Evolutionary conservation across 176 grass and related monocot genomes (phyloP).

Genomic region (Olyra latifolia): DNA sequence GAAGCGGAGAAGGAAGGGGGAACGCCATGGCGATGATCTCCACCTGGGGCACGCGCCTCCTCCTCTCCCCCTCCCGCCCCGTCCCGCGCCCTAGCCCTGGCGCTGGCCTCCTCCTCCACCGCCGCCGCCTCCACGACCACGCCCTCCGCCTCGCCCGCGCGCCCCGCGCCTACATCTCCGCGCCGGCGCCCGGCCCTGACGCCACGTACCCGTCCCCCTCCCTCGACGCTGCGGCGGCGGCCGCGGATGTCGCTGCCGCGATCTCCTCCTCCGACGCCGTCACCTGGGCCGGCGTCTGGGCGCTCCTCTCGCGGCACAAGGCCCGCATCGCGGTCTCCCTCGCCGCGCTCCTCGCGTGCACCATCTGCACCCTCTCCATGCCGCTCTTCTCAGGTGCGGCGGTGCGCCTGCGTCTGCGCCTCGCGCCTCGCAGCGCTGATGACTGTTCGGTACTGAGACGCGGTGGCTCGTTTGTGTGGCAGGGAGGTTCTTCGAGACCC

Average conservation of each 20-base stretch:
- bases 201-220: constrained; percentile 37
- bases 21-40: constrained; percentile 43
- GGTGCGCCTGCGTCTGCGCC: background rate
- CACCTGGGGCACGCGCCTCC: constrained; percentile 46
- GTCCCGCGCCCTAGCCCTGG: background rate
- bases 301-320: constrained; percentile 58
- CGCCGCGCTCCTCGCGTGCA: constrained; percentile 74
- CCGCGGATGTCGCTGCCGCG: constrained; percentile 39
- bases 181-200: constrained; percentile 74
- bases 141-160: constrained; percentile 15
- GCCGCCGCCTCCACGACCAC: background rate
- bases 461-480: constrained; percentile 16
- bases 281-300: constrained; percentile 74
- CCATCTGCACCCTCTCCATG: constrained; percentile 83
- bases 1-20: background rate
- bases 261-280: constrained; percentile 47
- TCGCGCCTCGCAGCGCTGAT: background rate
- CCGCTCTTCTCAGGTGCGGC: constrained; percentile 80
- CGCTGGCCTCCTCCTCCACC: background rate
- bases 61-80: constrained; percentile 17
- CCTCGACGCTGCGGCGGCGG: constrained; percentile 30
- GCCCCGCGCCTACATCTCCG: constrained; percentile 64
- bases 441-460: constrained; percentile 22
- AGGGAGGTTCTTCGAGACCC: constrained; percentile 94
- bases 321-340: constrained; percentile 55